Base-by-base conservation (phyloP, 805 yeast genomes). In the Metschnikowia matae region DNA sequence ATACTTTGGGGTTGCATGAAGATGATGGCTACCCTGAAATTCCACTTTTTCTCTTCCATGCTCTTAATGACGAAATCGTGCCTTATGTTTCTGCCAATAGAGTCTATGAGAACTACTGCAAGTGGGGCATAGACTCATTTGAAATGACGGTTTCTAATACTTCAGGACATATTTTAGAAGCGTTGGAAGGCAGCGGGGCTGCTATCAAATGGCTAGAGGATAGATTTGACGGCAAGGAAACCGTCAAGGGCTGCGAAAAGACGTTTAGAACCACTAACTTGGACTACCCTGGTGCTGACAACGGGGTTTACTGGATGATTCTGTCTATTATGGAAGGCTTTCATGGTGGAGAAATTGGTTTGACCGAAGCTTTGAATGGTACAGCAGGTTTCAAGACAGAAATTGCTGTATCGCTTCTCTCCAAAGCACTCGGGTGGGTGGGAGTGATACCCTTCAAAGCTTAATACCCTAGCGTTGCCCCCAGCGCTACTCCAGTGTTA, bases 61-160 rank as follows among this genome's bases (percentile, higher is more conserved):
- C 64, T 2, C 26, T 37, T 7, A 45, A 52, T 6, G 69, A 66
- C 46, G 57, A 56, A 23, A 53, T 65, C 7, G 59, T 66, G 20
- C 69, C 68, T 2, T 43, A 39, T 18, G 45, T n/a, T 40, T 55
- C 40, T 3, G 54, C 61, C 15, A 46, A 57, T 37, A 53, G 52
- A 29, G 56, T 58, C 2, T 69, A 62, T 44, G 58, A 60, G 6
- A 58, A 56, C 40, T 69, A 65, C 63, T 68, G 73, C 51, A 56
- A 54, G 5, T 49, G 59, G 54, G 70, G 69, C 2, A 60, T 64
- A 4, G 48, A 51, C 5, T 64, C 68, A 2, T 51, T 66, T 32
- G 73, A 68, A 50, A 63, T 65, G 51, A 60, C 67, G 3, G 60
- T 52, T 17, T 61, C 64, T 26, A 44, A 55, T 15, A 42, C 54